Conservation (phyloP, 768 basidiomycete species). For the Epithele typhae region DNA sequence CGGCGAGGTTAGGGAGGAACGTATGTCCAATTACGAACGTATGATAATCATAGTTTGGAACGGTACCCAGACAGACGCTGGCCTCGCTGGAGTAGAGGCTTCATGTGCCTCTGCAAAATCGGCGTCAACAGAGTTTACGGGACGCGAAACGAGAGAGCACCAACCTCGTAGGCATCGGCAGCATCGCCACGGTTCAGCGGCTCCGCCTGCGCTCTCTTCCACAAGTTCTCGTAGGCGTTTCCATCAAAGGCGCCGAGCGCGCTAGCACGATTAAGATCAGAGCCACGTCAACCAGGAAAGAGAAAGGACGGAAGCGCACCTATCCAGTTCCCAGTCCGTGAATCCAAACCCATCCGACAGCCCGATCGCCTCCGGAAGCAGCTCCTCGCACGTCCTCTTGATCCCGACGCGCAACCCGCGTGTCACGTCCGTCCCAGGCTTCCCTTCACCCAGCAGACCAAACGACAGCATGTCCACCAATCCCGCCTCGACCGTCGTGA, state of each 20-base stretch:
- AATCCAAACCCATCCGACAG: conserved; percentile 73
- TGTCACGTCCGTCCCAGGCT: conserved; percentile 36
- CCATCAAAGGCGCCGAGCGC: conserved; percentile 47
- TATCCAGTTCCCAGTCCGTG: conserved; percentile 71
- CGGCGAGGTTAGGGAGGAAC: too few relatives aligned
- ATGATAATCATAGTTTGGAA: too few relatives aligned
- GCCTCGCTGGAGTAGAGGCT: conserved; percentile 48
- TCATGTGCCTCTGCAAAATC: conserved; percentile 39
- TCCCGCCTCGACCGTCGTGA: conserved; percentile 50
- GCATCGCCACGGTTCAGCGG: conserved; percentile 53
- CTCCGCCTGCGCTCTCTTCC: conserved; percentile 52
- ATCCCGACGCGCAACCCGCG: conserved; percentile 48
- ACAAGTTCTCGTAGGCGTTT: conserved; percentile 63
- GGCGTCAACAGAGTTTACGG: not conserved
- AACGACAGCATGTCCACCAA: conserved; percentile 59
- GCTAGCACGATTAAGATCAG: too few relatives aligned
- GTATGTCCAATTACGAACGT: too few relatives aligned
- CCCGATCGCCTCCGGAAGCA: conserved; percentile 63
- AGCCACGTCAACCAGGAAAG: too few relatives aligned
- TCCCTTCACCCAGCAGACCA: conserved; percentile 31
- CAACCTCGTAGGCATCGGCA: conserved; percentile 52
- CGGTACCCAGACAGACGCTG: conserved; percentile 31
- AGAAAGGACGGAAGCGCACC: conserved; percentile 31
- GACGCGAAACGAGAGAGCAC: not conserved
- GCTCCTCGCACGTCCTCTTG: conserved; percentile 39